Percentiles rank a stretch among this genome's conserved stretches.
Conservation (phyloP, 1,284 basidiomycete species). For the Sporisorium scitamineum region DNA sequence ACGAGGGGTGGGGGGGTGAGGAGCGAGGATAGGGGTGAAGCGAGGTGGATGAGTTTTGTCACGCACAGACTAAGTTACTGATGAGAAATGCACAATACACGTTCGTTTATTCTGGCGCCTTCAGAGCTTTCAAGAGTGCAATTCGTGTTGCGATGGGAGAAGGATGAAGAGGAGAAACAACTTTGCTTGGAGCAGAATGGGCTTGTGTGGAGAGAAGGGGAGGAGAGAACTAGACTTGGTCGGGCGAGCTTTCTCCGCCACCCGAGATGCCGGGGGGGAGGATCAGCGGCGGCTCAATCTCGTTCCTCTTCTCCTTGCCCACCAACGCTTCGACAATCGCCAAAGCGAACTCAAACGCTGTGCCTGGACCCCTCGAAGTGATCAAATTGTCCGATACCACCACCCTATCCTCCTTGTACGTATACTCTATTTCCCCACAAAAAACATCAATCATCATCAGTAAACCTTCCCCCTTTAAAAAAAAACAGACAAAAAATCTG, state of each 20-base stretch:
- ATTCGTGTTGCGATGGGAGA: no score
- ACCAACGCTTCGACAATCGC: slow-evolving; percentile 78
- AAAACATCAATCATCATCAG: not conserved
- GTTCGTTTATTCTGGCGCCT: no score
- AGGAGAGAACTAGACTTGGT: not conserved
- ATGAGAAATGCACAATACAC: not conserved
- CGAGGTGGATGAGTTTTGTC: not conserved
- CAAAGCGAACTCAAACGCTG: slow-evolving; percentile 81
- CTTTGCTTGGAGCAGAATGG: no score
- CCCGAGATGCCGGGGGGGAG: slow-evolving; percentile 14
- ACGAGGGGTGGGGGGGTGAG: not conserved
- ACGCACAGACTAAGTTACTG: no score
- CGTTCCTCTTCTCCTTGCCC: slow-evolving; percentile 77
- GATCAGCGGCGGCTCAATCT: slow-evolving; percentile 81
- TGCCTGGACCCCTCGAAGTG: slow-evolving; percentile 82
- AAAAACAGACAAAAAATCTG: no score
- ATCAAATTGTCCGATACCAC: slow-evolving; percentile 80
- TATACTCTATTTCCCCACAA: slow-evolving; percentile 74
- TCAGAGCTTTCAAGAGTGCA: no score
- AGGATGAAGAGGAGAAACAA: no score
- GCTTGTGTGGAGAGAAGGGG: not conserved
- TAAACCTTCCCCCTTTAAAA: no score
- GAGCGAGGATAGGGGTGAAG: not conserved
- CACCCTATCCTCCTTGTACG: slow-evolving; percentile 82
- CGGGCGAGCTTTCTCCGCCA: not conserved